Evolutionary conservation across 108 stramenopile genomes (phyloP).

Genomic region (Cyclotella choctawhatcheeana): DNA sequence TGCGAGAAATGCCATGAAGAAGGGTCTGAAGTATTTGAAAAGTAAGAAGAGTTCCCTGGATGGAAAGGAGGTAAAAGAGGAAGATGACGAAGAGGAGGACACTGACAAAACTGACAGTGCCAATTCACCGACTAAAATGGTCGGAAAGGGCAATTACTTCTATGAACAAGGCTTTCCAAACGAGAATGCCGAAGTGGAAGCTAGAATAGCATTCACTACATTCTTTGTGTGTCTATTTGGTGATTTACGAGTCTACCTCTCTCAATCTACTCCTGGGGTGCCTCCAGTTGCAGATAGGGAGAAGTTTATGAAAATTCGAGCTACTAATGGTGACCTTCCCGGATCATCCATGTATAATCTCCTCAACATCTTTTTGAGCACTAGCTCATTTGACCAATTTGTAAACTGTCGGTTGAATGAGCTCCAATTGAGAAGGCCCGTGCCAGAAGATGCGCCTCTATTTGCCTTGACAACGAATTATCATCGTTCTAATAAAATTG

Average conservation of each 20-base stretch:
- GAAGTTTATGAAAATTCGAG: conserved; percentile 49
- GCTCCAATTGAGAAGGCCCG: conserved; percentile 25
- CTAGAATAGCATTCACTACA: conserved; percentile 44
- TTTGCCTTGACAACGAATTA: conserved; percentile 40
- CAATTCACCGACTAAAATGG: conserved; percentile 18
- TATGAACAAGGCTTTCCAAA: conserved; percentile 42
- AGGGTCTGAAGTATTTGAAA: conserved; percentile 44
- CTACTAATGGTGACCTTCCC: conserved; percentile 33
- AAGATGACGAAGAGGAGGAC: conserved; percentile 19
- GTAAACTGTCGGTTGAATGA: conserved; percentile 38
- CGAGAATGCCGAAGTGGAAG: conserved; percentile 53
- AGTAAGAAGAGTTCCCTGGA: conserved; percentile 25
- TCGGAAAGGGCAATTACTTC: conserved; percentile 43
- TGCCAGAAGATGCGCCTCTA: conserved; percentile 51
- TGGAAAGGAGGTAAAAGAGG: conserved; percentile 17
- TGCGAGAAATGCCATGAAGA: conserved; percentile 41
- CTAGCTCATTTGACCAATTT: conserved; percentile 40
- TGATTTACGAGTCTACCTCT: conserved; percentile 47
- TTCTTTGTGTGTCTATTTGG: conserved; percentile 57
- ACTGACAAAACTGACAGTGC: conserved; percentile 9
- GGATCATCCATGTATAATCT: conserved; percentile 51
- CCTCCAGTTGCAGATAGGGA: conserved; percentile 44
- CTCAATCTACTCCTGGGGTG: conserved; percentile 30
- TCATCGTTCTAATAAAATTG: conserved; percentile 49
- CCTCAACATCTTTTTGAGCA: conserved; percentile 31